Evolutionary conservation across 495 filamentous ascomycete genomes (phyloP).

Genomic region (Hyphodiscus hymeniophilus): DNA sequence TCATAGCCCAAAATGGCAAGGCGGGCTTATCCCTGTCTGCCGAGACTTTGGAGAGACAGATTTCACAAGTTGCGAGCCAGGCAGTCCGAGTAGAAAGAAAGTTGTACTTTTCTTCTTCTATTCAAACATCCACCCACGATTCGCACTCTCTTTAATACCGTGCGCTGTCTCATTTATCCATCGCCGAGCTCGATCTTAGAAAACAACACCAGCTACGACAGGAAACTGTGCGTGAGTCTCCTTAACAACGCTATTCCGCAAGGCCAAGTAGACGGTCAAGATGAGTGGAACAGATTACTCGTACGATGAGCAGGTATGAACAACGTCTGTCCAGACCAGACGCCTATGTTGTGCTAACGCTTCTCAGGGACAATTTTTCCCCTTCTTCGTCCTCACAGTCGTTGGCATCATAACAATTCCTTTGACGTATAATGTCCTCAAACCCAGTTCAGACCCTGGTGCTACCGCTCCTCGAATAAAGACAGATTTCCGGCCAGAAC

Average conservation of each 20-base stretch:
- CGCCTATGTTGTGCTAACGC: slow-evolving; percentile 5
- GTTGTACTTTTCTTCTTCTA: background rate
- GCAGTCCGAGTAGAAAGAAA: too few relatives aligned
- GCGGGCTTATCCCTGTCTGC: too few relatives aligned
- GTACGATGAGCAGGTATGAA: slow-evolving; percentile 80
- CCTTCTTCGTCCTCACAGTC: slow-evolving; percentile 93
- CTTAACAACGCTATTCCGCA: slow-evolving; percentile 2
- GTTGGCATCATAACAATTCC: slow-evolving; percentile 82
- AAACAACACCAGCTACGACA: slow-evolving; percentile 29
- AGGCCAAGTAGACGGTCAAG: slow-evolving; percentile 18
- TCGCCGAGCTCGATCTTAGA: too few relatives aligned
- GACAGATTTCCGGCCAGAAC: slow-evolving; percentile 70
- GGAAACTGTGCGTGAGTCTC: slow-evolving; percentile 15
- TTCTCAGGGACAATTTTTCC: slow-evolving; percentile 88
- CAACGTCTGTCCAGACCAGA: background rate
- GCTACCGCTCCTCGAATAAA: slow-evolving; percentile 39
- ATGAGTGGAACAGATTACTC: slow-evolving; percentile 67
- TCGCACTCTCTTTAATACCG: background rate
- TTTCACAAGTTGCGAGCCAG: too few relatives aligned
- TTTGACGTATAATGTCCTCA: slow-evolving; percentile 77
- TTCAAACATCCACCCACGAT: slow-evolving; percentile 1
- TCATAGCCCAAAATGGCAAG: too few relatives aligned
- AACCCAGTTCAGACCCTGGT: slow-evolving; percentile 62
- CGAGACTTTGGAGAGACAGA: too few relatives aligned
- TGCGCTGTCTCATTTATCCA: too few relatives aligned